phyloP scores from a whole-genome alignment of 352 stramenopile species.

The Globisporangium middletonii region DNA sequence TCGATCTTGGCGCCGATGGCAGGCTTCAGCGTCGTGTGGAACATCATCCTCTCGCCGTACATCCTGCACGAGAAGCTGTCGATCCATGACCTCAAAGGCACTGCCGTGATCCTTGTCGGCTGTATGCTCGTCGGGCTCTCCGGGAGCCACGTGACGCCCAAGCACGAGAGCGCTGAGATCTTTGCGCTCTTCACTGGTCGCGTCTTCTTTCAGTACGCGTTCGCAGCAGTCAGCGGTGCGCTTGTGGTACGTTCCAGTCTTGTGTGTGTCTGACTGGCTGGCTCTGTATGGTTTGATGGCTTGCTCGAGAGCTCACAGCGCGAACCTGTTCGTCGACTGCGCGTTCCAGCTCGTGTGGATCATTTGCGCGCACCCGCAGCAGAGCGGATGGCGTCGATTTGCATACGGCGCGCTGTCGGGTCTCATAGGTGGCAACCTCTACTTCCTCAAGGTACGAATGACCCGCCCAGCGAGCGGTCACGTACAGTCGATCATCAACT shows the following conservation, averaged over 20 bases:
- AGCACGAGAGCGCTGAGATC: slow-evolving; percentile 68
- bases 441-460: slow-evolving; percentile 73
- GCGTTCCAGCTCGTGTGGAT: slow-evolving; percentile 58
- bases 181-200: slow-evolving; percentile 68
- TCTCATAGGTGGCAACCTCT: slow-evolving; percentile 80
- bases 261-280: not conserved
- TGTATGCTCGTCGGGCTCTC: slow-evolving; percentile 76
- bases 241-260: slow-evolving; percentile 29
- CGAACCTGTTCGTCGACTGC: not conserved
- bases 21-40: slow-evolving; percentile 86
- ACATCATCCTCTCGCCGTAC: slow-evolving; percentile 80
- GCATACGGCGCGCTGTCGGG: slow-evolving; percentile 76
- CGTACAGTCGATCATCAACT: too few species aligned
- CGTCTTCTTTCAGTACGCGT: slow-evolving; percentile 69
- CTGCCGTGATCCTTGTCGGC: slow-evolving; percentile 66
- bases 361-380: slow-evolving; percentile 56
- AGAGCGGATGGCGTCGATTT: slow-evolving; percentile 71
- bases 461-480: not conserved
- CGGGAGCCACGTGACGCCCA: slow-evolving; percentile 73
- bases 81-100: slow-evolving; percentile 62
- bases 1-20: slow-evolving; percentile 84
- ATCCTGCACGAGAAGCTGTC: slow-evolving; percentile 77
- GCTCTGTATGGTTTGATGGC: not conserved
- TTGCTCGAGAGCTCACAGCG: not conserved
- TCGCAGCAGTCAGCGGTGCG: slow-evolving; percentile 31